Percentiles rank a stretch among this genome's conserved stretches.
These are phyloP conservation scores for Clonostachys chloroleuca DNA, from an alignment of 2,329 filamentous ascomycete species.

Conservation along the genomic window DNA sequence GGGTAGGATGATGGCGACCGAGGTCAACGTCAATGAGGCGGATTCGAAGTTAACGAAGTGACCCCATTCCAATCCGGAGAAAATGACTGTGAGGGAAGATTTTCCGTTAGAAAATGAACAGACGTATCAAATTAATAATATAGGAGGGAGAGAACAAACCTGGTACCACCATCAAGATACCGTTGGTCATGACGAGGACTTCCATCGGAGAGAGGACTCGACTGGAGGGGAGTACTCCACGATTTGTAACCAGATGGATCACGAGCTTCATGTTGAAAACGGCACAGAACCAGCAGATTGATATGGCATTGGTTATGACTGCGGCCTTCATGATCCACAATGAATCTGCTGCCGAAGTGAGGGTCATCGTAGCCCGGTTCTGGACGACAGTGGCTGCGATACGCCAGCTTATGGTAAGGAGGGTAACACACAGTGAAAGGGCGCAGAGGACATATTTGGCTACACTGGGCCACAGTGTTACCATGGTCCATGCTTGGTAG, in stretches of 20 bases:
- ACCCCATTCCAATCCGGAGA: constrained; percentile 41
- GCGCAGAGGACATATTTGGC: constrained; percentile 21
- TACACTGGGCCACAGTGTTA: constrained; percentile 37
- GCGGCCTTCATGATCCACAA: constrained; percentile 26
- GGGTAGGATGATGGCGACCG: constrained; percentile 45
- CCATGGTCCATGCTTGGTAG: constrained; percentile 48
- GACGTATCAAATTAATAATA: neutral
- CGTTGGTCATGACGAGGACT: constrained; percentile 50
- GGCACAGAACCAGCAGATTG: constrained; percentile 49
- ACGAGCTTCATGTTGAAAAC: constrained; percentile 49
- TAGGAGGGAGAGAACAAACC: constrained; percentile 24
- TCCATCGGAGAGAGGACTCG: constrained; percentile 45
- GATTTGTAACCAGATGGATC: constrained; percentile 39
- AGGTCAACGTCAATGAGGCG: constrained; percentile 42
- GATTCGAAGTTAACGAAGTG: constrained; percentile 39
- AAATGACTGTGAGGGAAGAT: constrained; percentile 33
- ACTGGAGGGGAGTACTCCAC: constrained; percentile 37
- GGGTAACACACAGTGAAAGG: constrained; percentile 26
- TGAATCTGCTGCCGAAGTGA: neutral
- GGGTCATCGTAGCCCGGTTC: constrained; percentile 15
- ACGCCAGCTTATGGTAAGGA: constrained; percentile 21
- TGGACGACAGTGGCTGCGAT: constrained; percentile 29
- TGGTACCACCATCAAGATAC: constrained; percentile 51
- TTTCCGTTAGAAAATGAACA: neutral
- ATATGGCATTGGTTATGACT: constrained; percentile 30